phyloP scores from a whole-genome alignment of 371 early-diverging fungal genomes.

The Rhizopus delemar region DNA sequence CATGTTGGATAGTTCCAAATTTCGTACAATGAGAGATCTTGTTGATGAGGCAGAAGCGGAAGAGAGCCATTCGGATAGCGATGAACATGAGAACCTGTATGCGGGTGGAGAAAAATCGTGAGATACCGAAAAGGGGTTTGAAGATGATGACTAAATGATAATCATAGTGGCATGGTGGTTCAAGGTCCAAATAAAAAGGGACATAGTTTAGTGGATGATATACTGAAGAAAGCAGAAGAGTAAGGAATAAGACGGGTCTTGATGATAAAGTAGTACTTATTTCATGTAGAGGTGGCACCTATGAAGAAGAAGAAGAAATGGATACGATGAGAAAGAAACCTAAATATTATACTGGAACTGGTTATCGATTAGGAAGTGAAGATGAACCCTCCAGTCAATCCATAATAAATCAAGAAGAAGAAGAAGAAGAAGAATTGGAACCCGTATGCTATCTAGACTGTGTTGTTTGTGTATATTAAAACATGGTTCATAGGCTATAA shows the following conservation, averaged over 20 bases:
- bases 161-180: constrained; percentile 63
- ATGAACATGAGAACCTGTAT: constrained; percentile 74
- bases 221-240: constrained; percentile 81
- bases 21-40: constrained; percentile 69
- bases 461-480: not conserved
- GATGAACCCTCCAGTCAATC: constrained; percentile 56
- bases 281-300: constrained; percentile 38
- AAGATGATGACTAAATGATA: constrained; percentile 2
- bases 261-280: not conserved
- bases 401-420: too few relatives aligned
- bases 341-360: constrained; percentile 63
- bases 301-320: constrained; percentile 51
- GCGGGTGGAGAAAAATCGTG: constrained; percentile 89
- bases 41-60: constrained; percentile 25
- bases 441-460: constrained; percentile 31
- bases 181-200: constrained; percentile 68
- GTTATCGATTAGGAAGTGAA: constrained; percentile 69
- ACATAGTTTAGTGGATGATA: constrained; percentile 71
- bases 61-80: constrained; percentile 58
- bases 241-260: constrained; percentile 31
- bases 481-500: constrained; percentile 47
- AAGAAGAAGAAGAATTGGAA: constrained; percentile 23
- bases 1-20: constrained; percentile 35
- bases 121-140: constrained; percentile 15
- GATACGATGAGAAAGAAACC: constrained; percentile 36